phyloP scores from a whole-genome alignment of 768 basidiomycete species.

The Chlorophyllum brunneum region DNA sequence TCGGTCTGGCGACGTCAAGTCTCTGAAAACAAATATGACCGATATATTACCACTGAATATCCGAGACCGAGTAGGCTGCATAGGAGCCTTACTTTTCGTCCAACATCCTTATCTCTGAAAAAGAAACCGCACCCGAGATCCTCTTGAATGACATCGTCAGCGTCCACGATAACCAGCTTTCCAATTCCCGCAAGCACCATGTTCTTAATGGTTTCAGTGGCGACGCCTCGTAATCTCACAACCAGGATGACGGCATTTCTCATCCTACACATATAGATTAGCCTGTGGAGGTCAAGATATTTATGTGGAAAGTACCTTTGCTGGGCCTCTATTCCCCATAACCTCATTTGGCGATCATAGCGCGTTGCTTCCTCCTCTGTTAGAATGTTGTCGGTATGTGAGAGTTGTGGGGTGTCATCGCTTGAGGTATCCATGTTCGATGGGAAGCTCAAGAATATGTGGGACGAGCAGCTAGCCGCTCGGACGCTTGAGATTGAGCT shows the following conservation, averaged over 20 bases:
- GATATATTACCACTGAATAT: conserved; percentile 39
- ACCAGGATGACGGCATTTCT: conserved; percentile 88
- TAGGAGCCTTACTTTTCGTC: conserved; percentile 63
- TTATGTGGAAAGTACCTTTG: conserved; percentile 59
- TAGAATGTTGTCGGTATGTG: conserved; percentile 25
- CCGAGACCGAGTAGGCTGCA: conserved; percentile 20
- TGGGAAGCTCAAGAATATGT: background rate
- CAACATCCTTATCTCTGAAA: conserved; percentile 90
- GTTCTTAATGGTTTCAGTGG: conserved; percentile 95
- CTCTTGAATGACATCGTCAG: conserved; percentile 67
- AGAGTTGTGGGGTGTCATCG: background rate
- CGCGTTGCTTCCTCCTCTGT: conserved; percentile 74
- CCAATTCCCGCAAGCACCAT: conserved; percentile 97
- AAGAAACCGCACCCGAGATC: conserved; percentile 94
- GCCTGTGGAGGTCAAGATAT: too few species aligned
- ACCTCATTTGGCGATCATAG: conserved; percentile 94
- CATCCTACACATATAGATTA: conserved; percentile 58
- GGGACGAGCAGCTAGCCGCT: background rate
- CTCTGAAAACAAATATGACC: conserved; percentile 49
- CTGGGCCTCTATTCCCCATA: conserved; percentile 99
- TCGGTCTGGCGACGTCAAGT: conserved; percentile 77
- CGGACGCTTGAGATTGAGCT: background rate
- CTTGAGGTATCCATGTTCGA: conserved; percentile 1
- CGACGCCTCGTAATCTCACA: conserved; percentile 72
- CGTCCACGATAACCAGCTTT: conserved; percentile 80